Percentiles rank a stretch among this genome's conserved stretches.
Conservation (phyloP, 192 early-diverging fungal species). For the Chytriomyces sp. region DNA sequence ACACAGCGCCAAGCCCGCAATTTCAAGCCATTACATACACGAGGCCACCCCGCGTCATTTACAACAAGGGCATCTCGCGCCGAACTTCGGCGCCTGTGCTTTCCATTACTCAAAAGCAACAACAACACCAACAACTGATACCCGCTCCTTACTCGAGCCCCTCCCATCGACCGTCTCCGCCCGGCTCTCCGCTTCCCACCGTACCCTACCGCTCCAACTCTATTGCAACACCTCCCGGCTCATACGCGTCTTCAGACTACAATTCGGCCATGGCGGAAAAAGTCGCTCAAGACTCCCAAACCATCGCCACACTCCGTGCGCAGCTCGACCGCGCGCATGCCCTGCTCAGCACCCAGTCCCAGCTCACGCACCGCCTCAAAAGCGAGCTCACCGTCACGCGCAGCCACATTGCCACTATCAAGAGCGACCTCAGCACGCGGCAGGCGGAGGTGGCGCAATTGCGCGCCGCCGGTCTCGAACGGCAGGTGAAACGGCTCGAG, state of each 20-base stretch:
- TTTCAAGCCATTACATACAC: not conserved
- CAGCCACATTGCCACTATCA: constrained; percentile 37
- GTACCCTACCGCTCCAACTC: too few species aligned
- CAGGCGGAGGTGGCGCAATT: constrained; percentile 36
- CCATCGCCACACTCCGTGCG: constrained; percentile 33
- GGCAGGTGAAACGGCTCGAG: constrained; percentile 3
- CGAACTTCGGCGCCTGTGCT: not conserved
- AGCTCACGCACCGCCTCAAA: constrained; percentile 46
- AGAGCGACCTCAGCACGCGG: constrained; percentile 44
- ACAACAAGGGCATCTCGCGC: not conserved
- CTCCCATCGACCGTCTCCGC: not conserved
- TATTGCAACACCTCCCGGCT: too few species aligned
- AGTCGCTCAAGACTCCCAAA: constrained; percentile 11
- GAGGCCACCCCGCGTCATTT: not conserved
- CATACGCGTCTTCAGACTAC: too few species aligned
- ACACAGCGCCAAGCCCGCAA: not conserved
- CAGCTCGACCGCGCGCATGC: constrained; percentile 46
- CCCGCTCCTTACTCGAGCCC: not conserved
- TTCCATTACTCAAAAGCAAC: too few species aligned
- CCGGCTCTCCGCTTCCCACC: too few species aligned
- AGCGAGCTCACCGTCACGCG: constrained; percentile 42
- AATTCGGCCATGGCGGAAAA: too few species aligned
- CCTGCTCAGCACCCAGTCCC: constrained; percentile 44
- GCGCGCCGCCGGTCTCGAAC: not conserved
- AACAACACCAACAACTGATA: not conserved